Conservation (phyloP, 257 asterid genomes). For the Misopates orontium region DNA sequence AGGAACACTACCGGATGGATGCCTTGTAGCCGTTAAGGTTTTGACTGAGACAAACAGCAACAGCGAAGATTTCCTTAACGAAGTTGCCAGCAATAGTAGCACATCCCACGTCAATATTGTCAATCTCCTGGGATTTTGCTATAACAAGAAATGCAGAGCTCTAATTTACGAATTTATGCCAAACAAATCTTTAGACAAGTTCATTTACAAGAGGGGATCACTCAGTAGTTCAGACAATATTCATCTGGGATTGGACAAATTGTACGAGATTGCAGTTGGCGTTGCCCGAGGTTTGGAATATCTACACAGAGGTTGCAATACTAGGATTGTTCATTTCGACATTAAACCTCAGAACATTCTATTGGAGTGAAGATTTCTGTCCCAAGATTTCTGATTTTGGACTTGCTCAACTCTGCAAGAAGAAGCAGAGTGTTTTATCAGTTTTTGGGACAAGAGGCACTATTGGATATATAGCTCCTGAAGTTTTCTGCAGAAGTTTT, state of each 20-base stretch:
- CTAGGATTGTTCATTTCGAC: slow-evolving; percentile 65
- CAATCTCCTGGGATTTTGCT: slow-evolving; percentile 44
- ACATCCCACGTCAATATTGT: slow-evolving; percentile 47
- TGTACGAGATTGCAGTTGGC: slow-evolving; percentile 60
- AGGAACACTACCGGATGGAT: slow-evolving; percentile 51
- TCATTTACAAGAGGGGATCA: slow-evolving; percentile 39
- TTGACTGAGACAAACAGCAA: slow-evolving; percentile 51
- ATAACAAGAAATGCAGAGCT: slow-evolving; percentile 33
- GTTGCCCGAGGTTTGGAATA: slow-evolving; percentile 60
- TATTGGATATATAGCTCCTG: slow-evolving; percentile 56
- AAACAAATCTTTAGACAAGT: slow-evolving; percentile 52
- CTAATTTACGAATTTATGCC: slow-evolving; percentile 56
- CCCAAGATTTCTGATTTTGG: slow-evolving; percentile 74
- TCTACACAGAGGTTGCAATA: slow-evolving; percentile 54
- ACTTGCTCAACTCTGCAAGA: slow-evolving; percentile 42
- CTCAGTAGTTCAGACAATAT: no score
- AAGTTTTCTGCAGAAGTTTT: slow-evolving; percentile 37
- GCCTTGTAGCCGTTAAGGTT: slow-evolving; percentile 58
- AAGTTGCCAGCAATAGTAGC: slow-evolving; percentile 45
- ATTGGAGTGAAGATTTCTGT: slow-evolving; percentile 54
- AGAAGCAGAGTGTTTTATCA: slow-evolving; percentile 43
- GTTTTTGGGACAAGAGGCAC: slow-evolving; percentile 47
- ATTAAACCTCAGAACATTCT: slow-evolving; percentile 68
- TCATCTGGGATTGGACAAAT: slow-evolving; percentile 33
- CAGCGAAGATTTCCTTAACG: slow-evolving; percentile 57